Evolutionary conservation across 495 filamentous ascomycete species (phyloP).

Genomic region (Cryomyces minteri): DNA sequence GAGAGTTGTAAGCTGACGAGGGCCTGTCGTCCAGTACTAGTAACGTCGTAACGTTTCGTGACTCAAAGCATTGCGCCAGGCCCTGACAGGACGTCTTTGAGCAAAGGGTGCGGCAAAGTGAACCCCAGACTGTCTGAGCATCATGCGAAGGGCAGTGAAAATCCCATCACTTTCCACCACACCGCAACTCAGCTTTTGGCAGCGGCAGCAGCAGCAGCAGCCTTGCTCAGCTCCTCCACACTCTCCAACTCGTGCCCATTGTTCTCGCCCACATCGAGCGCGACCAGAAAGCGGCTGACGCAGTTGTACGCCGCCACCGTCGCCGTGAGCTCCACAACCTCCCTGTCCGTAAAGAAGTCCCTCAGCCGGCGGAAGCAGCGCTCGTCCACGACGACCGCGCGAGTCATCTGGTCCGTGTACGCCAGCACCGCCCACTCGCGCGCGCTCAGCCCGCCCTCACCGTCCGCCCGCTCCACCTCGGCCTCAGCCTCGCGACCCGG

Average conservation of each 20-base stretch:
- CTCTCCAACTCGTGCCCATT: slow-evolving; percentile 5
- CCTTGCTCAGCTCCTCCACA: slow-evolving; percentile 1
- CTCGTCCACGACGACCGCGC: slow-evolving; percentile 42
- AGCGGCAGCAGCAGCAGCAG: too few relatives aligned
- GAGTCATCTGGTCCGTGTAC: slow-evolving; percentile 63
- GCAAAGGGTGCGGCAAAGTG: too few relatives aligned
- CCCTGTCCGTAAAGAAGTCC: slow-evolving; percentile 38
- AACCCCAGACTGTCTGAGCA: too few relatives aligned
- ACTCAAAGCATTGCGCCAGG: too few relatives aligned
- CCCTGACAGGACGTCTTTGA: too few relatives aligned
- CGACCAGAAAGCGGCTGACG: slow-evolving; percentile 12
- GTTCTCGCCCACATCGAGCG: slow-evolving; percentile 14
- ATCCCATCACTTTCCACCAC: too few relatives aligned
- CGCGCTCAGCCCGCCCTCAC: slow-evolving; percentile 21
- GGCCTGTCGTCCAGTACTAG: too few relatives aligned
- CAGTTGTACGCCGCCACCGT: slow-evolving; percentile 29
- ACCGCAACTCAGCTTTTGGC: too few relatives aligned
- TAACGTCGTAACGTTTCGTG: too few relatives aligned
- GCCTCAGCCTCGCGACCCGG: too few relatives aligned
- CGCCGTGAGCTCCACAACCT: slow-evolving; percentile 61
- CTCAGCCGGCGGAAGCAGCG: slow-evolving; percentile 40
- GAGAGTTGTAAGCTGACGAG: too few relatives aligned
- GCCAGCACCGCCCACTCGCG: slow-evolving; percentile 45
- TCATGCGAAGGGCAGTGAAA: too few relatives aligned
- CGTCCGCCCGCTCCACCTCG: slow-evolving; percentile 1